These are phyloP conservation scores for Thalassiosira exigua DNA, from an alignment of 352 stramenopile genomes.

Conservation along the genomic window DNA sequence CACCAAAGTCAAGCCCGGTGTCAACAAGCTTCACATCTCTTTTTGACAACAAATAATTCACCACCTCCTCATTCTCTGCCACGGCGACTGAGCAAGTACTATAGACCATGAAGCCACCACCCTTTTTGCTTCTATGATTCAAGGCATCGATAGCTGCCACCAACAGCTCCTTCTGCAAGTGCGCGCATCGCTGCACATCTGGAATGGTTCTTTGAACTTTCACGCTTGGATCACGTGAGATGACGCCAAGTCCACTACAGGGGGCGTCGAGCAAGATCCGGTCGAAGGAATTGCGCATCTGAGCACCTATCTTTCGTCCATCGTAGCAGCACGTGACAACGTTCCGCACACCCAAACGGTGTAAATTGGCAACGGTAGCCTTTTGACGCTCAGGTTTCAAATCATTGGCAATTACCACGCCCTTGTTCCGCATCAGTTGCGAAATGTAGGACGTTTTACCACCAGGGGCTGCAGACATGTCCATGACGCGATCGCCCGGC, in stretches of 20 bases:
- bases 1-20: conserved; percentile 96
- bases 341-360: conserved; percentile 98
- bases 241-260: conserved; percentile 97
- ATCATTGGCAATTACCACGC: conserved; percentile 98
- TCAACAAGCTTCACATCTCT: conserved; percentile 98
- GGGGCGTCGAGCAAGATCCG: conserved; percentile 98
- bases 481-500: conserved; percentile 95
- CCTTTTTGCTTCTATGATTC: conserved; percentile 91
- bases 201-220: conserved; percentile 96
- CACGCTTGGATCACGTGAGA: conserved; percentile 97
- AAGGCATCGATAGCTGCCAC: conserved; percentile 98
- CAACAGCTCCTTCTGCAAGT: conserved; percentile 99
- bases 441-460: conserved; percentile 99
- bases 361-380: conserved; percentile 98
- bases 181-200: conserved; percentile 90
- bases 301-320: conserved; percentile 93
- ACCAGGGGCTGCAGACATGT: conserved; percentile 98
- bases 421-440: conserved; percentile 99
- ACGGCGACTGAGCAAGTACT: conserved; percentile 94
- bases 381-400: conserved; percentile 95
- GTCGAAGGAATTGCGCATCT: conserved; percentile 90
- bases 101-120: conserved; percentile 98
- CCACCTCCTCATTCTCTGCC: conserved; percentile 93
- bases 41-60: conserved; percentile 98
- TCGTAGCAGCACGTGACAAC: conserved; percentile 95